Percentiles rank a stretch among this genome's conserved stretches.
Conservation (phyloP, 306 rosid genomes). For the Cucumis melo region DNA sequence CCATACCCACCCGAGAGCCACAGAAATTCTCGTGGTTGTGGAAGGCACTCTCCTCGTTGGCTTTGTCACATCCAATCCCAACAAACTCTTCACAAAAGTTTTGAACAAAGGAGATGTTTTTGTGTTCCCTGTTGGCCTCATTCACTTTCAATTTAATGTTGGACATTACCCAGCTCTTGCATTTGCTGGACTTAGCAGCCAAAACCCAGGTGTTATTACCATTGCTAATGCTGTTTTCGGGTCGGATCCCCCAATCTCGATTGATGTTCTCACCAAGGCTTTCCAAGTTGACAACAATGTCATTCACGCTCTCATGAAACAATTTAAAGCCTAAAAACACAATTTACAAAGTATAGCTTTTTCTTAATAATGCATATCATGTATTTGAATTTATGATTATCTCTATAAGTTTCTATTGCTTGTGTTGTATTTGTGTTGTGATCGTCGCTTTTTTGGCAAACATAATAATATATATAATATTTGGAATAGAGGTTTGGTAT, state of each 20-base stretch:
- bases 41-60: not conserved
- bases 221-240: conserved; percentile 1
- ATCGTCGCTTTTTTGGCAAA: no score
- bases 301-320: not conserved
- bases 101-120: not conserved
- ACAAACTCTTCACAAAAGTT: not conserved
- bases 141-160: not conserved
- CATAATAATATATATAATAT: no score
- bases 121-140: not conserved
- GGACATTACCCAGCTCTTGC: not conserved
- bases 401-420: no score
- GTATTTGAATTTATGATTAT: no score
- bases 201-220: not conserved
- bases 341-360: not conserved
- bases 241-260: not conserved
- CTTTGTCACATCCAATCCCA: not conserved
- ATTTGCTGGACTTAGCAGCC: not conserved
- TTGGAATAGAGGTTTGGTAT: no score
- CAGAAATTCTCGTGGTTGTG: not conserved
- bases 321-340: not conserved
- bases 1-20: not conserved
- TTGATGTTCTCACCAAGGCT: not conserved
- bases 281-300: not conserved
- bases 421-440: no score
- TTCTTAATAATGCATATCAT: not conserved